Conservation (phyloP, 139 green algal species). For the Astrephomene gubernaculifera region DNA sequence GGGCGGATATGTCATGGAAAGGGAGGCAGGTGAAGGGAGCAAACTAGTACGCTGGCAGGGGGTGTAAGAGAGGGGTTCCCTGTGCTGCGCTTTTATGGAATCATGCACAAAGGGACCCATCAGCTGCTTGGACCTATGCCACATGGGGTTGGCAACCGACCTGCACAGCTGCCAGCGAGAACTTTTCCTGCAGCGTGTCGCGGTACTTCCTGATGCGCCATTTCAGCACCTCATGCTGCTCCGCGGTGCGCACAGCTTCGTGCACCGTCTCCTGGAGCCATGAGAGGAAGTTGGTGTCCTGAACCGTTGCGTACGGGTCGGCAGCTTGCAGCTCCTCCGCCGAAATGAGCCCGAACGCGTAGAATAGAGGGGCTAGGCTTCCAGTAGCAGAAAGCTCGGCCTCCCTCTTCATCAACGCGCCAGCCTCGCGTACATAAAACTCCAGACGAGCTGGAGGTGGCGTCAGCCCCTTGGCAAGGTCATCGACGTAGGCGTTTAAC, state of each 20-base stretch:
- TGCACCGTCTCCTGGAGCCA: constrained; percentile 81
- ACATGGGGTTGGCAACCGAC: constrained; percentile 43
- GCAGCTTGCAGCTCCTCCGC: constrained; percentile 72
- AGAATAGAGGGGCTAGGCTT: constrained; percentile 85
- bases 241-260: constrained; percentile 78
- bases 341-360: constrained; percentile 86
- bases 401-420: constrained; percentile 54
- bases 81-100: no score
- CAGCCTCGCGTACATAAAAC: constrained; percentile 73
- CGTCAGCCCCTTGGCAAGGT: constrained; percentile 60
- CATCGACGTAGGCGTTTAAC: constrained; percentile 86
- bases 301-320: constrained; percentile 36
- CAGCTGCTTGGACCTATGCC: no score
- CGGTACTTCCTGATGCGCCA: constrained; percentile 68
- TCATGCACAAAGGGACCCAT: no score
- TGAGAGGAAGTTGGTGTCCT: constrained; percentile 74
- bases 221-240: constrained; percentile 81
- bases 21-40: no score
- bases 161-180: constrained; percentile 74
- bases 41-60: no score
- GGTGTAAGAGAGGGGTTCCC: no score
- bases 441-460: constrained; percentile 56
- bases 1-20: no score
- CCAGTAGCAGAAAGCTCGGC: constrained; percentile 75
- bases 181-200: constrained; percentile 72